Base-by-base conservation (phyloP, 495 filamentous ascomycete species). In the Penicillium maclennaniae region DNA sequence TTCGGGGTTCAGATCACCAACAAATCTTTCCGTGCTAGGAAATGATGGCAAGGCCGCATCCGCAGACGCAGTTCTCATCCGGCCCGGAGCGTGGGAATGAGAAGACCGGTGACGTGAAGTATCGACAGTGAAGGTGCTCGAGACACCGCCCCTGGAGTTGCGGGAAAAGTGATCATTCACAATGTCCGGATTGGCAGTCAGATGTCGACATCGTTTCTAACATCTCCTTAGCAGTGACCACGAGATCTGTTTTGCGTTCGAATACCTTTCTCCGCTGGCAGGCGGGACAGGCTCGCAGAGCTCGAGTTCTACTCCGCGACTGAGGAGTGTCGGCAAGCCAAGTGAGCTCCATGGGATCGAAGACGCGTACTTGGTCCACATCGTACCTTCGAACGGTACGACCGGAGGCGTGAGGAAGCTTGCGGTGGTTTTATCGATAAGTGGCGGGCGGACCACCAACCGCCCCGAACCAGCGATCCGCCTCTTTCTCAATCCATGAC, bases 1-100 rank as follows among this genome's bases (percentile, higher is more conserved):
- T 58, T 79, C 75, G 7, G 76, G 76, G 48, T 76, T 79, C 10
- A 78, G 59, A 53, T 78, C 73, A 23, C 76, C 76, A 23, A 79
- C 66, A 43, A 79, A 79, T 25, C 74, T 63, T 47, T 72, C 69
- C 37, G 65, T 62, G 21, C 37, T 51, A 8, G 63, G 53, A 27
- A 53, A 52, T 3, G 60, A 47, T 10, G 48, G 45, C n/a, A 54
- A 41, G 1, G 38, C 43, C 40, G 50, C 53, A 25, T 42, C 45
- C 38, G 54, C 46, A 15, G 57, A 42, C 37, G 40, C 23, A 3
- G 54, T 40, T 20, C 45, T 50, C 6, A 42, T 21, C 51, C 46
- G 55, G 20, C 42, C 43, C 14, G 45, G 41, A 26, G 8, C 28
- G 14, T 37, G 25, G 19, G 42, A 15, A 37, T 15, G 26, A 45